These are phyloP conservation scores for Astrothelium subdiscretum DNA, from an alignment of 495 filamentous ascomycete species.

Conservation along the genomic window DNA sequence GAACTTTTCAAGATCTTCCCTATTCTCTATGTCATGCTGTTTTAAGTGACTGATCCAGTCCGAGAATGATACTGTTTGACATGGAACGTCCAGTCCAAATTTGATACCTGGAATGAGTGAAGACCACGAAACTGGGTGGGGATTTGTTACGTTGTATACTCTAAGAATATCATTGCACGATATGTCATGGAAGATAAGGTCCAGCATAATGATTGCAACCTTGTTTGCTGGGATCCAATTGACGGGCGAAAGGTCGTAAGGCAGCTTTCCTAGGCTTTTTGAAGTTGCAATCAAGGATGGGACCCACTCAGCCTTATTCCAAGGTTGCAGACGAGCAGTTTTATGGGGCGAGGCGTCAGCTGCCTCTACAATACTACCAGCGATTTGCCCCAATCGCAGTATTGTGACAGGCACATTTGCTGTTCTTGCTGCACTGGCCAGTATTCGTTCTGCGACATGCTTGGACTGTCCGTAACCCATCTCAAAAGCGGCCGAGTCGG, in stretches of 20 bases:
- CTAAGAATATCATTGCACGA: not conserved
- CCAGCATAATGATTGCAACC: constrained; percentile 1
- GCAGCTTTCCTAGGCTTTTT: constrained; percentile 1
- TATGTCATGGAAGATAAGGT: not conserved
- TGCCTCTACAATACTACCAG: constrained; percentile 3
- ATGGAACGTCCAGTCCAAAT: not conserved
- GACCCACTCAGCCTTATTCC: constrained; percentile 10
- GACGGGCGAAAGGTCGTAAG: not conserved
- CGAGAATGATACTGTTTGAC: not conserved
- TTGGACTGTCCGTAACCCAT: constrained; percentile 13
- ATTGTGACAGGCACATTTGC: not conserved
- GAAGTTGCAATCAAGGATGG: constrained; percentile 5
- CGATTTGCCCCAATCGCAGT: constrained; percentile 10
- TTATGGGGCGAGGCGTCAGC: too few species aligned
- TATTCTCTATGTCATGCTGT: not conserved
- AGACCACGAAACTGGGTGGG: not conserved
- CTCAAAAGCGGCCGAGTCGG: not conserved
- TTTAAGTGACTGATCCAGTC: not conserved
- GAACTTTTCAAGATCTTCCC: not conserved
- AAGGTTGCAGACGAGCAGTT: not conserved
- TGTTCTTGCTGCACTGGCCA: not conserved
- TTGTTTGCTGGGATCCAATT: constrained; percentile 7
- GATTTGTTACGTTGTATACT: constrained; percentile 5
- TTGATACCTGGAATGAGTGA: not conserved
- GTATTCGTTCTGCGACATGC: constrained; percentile 8